Conservation (phyloP, 2,329 filamentous ascomycete species). For the Botrytis paeoniae region DNA sequence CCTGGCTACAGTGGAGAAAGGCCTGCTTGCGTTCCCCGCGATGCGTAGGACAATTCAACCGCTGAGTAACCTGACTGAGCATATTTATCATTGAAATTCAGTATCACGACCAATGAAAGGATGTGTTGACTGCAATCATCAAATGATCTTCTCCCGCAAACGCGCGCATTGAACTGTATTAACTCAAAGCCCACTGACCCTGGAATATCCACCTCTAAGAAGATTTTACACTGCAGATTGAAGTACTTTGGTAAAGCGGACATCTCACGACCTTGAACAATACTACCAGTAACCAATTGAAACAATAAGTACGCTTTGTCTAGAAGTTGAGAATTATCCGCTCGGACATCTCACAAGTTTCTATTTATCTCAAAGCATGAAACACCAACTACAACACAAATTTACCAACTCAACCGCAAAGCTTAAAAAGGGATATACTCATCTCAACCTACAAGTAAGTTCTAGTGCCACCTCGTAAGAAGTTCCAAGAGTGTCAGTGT, state of each 20-base stretch:
- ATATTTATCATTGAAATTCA: not conserved
- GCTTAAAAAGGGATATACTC: not conserved
- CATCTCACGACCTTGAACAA: not conserved
- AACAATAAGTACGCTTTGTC: constrained; percentile 15
- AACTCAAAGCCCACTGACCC: not conserved
- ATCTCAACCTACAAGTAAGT: constrained; percentile 3
- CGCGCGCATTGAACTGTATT: not conserved
- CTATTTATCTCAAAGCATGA: constrained; percentile 5
- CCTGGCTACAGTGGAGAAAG: not conserved
- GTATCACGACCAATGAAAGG: not conserved
- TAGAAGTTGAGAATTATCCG: constrained; percentile 14
- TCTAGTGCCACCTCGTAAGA: not conserved
- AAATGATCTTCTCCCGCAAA: not conserved
- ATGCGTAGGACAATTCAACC: not conserved
- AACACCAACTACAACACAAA: constrained; percentile 5
- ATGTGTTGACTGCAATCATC: not conserved
- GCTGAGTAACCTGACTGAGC: not conserved
- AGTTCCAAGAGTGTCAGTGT: constrained; percentile 12
- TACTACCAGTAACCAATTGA: constrained; percentile 2
- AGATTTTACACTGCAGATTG: not conserved
- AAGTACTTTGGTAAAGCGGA: not conserved
- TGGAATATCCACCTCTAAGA: not conserved
- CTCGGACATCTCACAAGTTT: constrained; percentile 14
- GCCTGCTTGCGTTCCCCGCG: constrained; percentile 7
- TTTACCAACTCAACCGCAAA: not conserved